phyloP scores from a whole-genome alignment of 352 stramenopile genomes.

The Peronosclerospora sorghi region DNA sequence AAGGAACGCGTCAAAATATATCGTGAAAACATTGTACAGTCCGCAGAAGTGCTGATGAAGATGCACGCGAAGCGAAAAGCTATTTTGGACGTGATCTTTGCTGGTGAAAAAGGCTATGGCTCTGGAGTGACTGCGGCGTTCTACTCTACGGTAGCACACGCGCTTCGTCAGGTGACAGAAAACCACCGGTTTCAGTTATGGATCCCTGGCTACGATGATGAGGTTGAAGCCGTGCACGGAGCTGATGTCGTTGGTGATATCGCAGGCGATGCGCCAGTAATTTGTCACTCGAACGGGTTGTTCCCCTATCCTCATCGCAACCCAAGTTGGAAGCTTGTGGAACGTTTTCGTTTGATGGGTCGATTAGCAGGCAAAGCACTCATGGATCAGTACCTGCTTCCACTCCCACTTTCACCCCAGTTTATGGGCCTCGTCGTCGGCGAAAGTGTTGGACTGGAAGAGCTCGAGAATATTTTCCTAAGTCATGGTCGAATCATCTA shows the following conservation, averaged over 20 bases:
- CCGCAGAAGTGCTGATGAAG: slow-evolving; percentile 73
- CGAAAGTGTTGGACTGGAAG: slow-evolving; percentile 39
- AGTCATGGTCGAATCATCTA: slow-evolving; percentile 50
- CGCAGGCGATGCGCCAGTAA: slow-evolving; percentile 28
- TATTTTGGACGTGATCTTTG: slow-evolving; percentile 77
- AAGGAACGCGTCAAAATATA: slow-evolving; percentile 82
- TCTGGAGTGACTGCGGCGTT: slow-evolving; percentile 78
- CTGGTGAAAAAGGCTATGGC: slow-evolving; percentile 77
- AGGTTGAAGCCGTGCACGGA: slow-evolving; percentile 8
- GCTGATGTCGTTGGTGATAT: slow-evolving; percentile 4
- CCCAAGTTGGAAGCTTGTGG: slow-evolving; percentile 25
- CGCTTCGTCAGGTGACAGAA: slow-evolving; percentile 43
- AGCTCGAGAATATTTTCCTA: slow-evolving; percentile 49
- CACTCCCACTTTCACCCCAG: slow-evolving; percentile 55
- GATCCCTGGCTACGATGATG: slow-evolving; percentile 44
- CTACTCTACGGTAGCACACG: slow-evolving; percentile 67
- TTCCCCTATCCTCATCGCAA: slow-evolving; percentile 53
- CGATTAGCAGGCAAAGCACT: slow-evolving; percentile 70
- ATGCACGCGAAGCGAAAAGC: slow-evolving; percentile 77
- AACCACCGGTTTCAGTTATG: slow-evolving; percentile 40
- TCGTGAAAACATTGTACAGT: slow-evolving; percentile 61
- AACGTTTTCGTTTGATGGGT: slow-evolving; percentile 76
- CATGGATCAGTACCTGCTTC: slow-evolving; percentile 71
- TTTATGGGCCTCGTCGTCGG: slow-evolving; percentile 74
- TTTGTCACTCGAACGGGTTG: slow-evolving; percentile 69